Evolutionary conservation across 495 filamentous ascomycete species (phyloP), one percentile per base, ranked within the genome.

Genomic region (Platismatia glauca): DNA sequence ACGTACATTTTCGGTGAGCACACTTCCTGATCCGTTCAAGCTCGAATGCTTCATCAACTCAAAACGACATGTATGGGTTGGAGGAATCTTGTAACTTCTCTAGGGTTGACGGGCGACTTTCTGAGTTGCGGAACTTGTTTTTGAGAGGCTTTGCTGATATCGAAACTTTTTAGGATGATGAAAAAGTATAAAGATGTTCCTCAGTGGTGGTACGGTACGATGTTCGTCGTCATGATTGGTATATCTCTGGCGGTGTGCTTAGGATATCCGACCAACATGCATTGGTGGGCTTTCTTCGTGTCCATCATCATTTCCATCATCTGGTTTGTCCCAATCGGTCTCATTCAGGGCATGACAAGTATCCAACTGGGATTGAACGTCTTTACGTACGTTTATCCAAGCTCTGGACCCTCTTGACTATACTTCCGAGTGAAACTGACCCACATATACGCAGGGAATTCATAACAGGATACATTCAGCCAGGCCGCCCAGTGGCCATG

Each of bases 401-500:
- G 4, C 18, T 22, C 4, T 4, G 15, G 20, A 2, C 9, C 22
- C 27, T 0, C 38, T 7, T 33, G 0, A 27, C 24, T 11, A 44
- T 24, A 8, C 2, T 9, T 7, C 11, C 0, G 29, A 53, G 27
- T 15, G 22, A 20, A 53, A 1, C 4, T 0, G 58, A 46, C 46
- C 52, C 1, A 60, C 4, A 3, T 37, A 0, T 20, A 15, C 7
- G 3, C 6, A 67, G 52, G 20, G 83, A 85, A 62, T 87, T 86
- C 64, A 76, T 88, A 24, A 76, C 79, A n/a, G 84, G 84, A 1
- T 85, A 85, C 67, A 84, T 85, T 71, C 80, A 82, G 58, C 81
- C 81, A 1, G 84, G 84, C 9, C 71, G 71, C 6, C 84, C 84
- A 3, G 78, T 86, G 63, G 84, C 79, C 6, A 81, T 85, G 72